Evolutionary conservation across 164 flowering plant species (phyloP), one percentile per base, ranked within the genome.

Genomic region (Cinnamomum chago): DNA sequence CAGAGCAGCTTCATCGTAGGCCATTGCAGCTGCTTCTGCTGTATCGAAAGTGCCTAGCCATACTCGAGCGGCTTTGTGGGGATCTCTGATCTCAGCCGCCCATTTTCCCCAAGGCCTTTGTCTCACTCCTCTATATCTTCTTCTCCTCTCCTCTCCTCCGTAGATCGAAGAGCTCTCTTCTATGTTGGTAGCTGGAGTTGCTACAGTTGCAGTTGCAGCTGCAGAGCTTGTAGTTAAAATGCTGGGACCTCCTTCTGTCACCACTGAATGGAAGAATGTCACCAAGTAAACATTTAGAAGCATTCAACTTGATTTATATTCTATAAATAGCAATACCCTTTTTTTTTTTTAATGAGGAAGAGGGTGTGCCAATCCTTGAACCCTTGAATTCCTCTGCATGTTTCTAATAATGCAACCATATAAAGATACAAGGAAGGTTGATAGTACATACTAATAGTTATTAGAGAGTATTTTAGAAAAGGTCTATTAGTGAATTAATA

Each of bases 21-120:
- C 96, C 77, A 88, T 75, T 3, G 96, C 96, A 2, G 96, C 96
- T 1, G 92, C 86, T 69, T 91, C 95, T 0, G 95, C 95, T 0
- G 92, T 90, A 69, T 90, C 92, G 73, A 90, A 90, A 24, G 95
- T 91, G 30, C 95, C 95, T 9, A 91, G 77, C 95, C 95, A 90
- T 1, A 90, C 95, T 33, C 95, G 73, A 3, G 92, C 92, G 1
- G 95, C 95, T 74, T 89, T 90, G 73, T 88, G 91, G 1, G 95
- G 95, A 71, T 90, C 95, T 3, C 95, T 84, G n/a, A 90, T 90
- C 76, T 90, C 95, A 0, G 92, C 92, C 5, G 95, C 95, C 91
- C 92, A 90, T 83, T 89, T 90, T 0, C 95, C 92, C 95, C 95
- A 89, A 22, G 95, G 95, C 79, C 95, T 82, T 72, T 91, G 92